Evolutionary conservation across 176 grass and related monocot genomes (phyloP).

Genomic region (Musa schizocarpa): DNA sequence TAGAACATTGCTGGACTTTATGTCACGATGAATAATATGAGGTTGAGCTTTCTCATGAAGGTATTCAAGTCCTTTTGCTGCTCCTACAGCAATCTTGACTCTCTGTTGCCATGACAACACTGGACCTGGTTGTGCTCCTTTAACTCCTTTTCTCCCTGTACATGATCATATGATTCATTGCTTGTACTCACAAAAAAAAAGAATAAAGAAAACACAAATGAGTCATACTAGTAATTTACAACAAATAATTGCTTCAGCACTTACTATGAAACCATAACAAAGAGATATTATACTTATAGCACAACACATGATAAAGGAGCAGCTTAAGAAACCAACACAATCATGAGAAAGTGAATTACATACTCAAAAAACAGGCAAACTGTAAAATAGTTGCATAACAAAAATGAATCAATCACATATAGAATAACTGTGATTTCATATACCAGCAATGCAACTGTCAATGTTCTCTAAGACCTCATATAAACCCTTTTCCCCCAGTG

Average conservation of each 20-base stretch:
- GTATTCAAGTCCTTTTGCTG: conserved; percentile 31
- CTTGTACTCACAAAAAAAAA: not conserved
- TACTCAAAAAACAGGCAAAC: no score
- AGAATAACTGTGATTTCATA: no score
- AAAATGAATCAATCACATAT: no score
- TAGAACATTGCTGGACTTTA: conserved; percentile 32
- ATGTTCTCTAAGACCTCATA: no score
- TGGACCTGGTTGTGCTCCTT: conserved; percentile 28
- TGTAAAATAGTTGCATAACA: no score
- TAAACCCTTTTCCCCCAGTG: no score
- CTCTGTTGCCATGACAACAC: conserved; percentile 24
- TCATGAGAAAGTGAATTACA: no score
- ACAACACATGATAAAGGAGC: no score
- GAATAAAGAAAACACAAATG: not conserved
- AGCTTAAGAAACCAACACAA: no score
- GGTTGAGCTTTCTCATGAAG: conserved; percentile 39
- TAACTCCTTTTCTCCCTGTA: conserved; percentile 19
- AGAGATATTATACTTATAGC: no score
- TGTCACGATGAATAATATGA: conserved; percentile 26
- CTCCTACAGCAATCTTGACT: conserved; percentile 29
- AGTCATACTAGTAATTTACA: not conserved
- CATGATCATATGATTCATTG: not conserved
- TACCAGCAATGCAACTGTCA: no score
- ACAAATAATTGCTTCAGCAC: not conserved
- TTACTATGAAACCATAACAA: no score